These are phyloP conservation scores for Scedosporium dehoogii DNA, from an alignment of 2,329 filamentous ascomycete genomes.

Conservation along the genomic window DNA sequence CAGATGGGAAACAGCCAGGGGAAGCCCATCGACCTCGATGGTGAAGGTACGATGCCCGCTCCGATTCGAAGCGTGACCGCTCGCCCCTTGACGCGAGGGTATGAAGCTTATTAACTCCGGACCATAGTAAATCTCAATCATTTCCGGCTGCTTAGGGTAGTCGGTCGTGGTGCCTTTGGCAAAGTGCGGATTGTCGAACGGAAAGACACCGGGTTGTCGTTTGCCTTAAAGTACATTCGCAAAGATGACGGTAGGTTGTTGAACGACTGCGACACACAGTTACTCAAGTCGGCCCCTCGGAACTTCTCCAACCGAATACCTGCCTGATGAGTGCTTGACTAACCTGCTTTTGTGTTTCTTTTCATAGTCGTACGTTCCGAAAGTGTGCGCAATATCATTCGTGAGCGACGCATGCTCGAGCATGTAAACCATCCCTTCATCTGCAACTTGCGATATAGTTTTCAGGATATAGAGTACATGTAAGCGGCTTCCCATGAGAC, in stretches of 20 bases:
- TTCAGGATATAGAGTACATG: conserved; percentile 99
- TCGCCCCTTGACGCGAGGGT: background rate
- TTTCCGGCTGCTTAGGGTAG: conserved; percentile 88
- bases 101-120: background rate
- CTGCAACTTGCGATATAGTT: conserved; percentile 96
- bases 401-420: conserved; percentile 95
- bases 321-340: background rate
- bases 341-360: background rate
- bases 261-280: background rate
- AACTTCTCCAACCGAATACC: background rate
- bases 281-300: background rate
- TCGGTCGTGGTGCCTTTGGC: conserved; percentile 95
- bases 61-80: background rate
- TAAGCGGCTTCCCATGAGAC: conserved; percentile 32
- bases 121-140: conserved; percentile 84
- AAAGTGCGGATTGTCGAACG: conserved; percentile 98
- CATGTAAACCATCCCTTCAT: conserved; percentile 97
- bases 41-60: conserved; percentile 58
- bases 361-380: conserved; percentile 82
- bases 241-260: conserved; percentile 83
- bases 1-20: conserved; percentile 93
- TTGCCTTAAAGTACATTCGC: conserved; percentile 94
- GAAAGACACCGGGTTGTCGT: conserved; percentile 88
- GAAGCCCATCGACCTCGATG: conserved; percentile 84
- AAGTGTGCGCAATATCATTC: conserved; percentile 95